phyloP scores from a whole-genome alignment of 2,329 filamentous ascomycete genomes.

The Aspergillus costaricaensis region DNA sequence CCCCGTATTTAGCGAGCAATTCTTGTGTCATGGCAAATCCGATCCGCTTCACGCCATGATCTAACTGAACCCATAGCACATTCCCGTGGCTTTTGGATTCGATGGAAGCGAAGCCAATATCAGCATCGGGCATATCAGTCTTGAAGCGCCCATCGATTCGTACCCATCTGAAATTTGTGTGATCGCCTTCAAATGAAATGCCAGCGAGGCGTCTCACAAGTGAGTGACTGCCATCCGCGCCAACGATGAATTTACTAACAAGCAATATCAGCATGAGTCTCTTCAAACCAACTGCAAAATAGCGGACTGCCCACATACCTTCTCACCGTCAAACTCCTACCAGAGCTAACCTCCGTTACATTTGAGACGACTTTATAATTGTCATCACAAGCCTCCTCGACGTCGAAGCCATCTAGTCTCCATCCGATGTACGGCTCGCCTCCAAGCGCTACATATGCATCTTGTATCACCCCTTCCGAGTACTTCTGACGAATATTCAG shows the following conservation, averaged over 20 bases:
- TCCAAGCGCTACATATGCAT: slow-evolving; percentile 29
- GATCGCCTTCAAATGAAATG: slow-evolving; percentile 43
- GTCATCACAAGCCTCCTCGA: not conserved
- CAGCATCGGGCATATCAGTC: slow-evolving; percentile 29
- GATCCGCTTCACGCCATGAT: slow-evolving; percentile 23
- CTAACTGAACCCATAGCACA: slow-evolving; percentile 35
- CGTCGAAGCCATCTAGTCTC: not conserved
- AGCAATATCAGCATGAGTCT: not conserved
- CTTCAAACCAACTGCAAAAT: no score
- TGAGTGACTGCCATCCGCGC: slow-evolving; percentile 53
- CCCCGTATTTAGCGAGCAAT: slow-evolving; percentile 18
- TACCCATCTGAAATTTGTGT: slow-evolving; percentile 32
- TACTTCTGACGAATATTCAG: slow-evolving; percentile 60
- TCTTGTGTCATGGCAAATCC: slow-evolving; percentile 24
- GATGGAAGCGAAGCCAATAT: slow-evolving; percentile 17
- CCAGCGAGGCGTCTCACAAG: slow-evolving; percentile 45
- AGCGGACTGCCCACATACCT: not conserved
- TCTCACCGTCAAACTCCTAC: not conserved
- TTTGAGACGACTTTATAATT: not conserved
- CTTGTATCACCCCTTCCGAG: slow-evolving; percentile 55
- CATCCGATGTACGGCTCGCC: not conserved
- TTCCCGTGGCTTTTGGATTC: slow-evolving; percentile 25
- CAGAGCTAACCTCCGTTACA: not conserved
- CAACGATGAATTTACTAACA: slow-evolving; percentile 38
- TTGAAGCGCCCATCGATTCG: slow-evolving; percentile 28